Percentiles rank a stretch among this genome's conserved stretches.
These are phyloP conservation scores for Hypsizygus marmoreus DNA, from an alignment of 768 basidiomycete species.

Conservation along the genomic window DNA sequence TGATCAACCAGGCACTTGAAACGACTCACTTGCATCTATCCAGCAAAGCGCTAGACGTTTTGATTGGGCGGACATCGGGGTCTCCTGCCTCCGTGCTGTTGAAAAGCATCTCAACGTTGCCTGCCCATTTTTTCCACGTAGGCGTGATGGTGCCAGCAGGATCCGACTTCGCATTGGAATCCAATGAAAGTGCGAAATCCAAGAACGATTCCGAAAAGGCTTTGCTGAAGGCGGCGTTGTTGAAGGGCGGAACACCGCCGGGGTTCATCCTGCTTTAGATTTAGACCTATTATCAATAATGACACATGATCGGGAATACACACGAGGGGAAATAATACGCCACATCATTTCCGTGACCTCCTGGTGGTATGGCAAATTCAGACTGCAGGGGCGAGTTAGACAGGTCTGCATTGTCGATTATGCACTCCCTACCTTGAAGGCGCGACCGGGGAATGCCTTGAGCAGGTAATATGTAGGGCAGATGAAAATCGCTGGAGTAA, in stretches of 20 bases:
- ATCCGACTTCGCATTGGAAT: conserved; percentile 33
- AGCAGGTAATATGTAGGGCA: conserved; percentile 43
- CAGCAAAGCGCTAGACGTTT: conserved; percentile 32
- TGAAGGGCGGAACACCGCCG: conserved; percentile 33
- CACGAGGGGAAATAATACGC: conserved; percentile 43
- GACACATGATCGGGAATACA: too few species aligned
- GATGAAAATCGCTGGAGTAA: conserved; percentile 39
- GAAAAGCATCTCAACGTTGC: conserved; percentile 49
- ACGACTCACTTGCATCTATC: conserved; percentile 36
- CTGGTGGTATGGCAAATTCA: conserved; percentile 43
- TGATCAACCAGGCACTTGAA: too few species aligned
- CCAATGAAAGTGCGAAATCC: conserved; percentile 33
- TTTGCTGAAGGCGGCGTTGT: conserved; percentile 35
- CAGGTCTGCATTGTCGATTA: neutral
- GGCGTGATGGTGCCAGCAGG: conserved; percentile 39
- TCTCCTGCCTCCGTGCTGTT: conserved; percentile 35
- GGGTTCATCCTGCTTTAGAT: too few species aligned
- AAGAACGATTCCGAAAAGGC: conserved; percentile 41
- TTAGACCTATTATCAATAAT: too few species aligned
- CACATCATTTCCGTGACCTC: conserved; percentile 34
- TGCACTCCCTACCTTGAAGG: conserved; percentile 30
- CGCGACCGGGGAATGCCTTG: conserved; percentile 25
- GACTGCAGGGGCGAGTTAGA: conserved; percentile 23
- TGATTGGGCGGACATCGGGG: conserved; percentile 30
- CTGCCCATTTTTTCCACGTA: conserved; percentile 31